Evolutionary conservation across 1,139 yeast species (phyloP), one percentile per base, ranked within the genome.

Genomic region (Candida sp.): DNA sequence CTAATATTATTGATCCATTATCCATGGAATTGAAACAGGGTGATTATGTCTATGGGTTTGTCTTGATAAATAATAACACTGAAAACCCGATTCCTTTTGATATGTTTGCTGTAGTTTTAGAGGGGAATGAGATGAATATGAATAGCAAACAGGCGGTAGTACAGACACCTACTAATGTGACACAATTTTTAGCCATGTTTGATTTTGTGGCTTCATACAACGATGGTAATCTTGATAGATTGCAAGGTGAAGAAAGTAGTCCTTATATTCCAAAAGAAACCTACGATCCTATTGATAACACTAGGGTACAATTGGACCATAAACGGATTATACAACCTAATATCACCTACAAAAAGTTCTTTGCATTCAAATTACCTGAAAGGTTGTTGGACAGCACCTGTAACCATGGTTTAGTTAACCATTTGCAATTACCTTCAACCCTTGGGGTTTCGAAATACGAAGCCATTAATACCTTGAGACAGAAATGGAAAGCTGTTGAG

Each of bases 151-250:
- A 42, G 23, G 36, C 50, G 4, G 35, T 49, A 12, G 50, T 49
- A 8, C 50, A 48, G 36, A 51, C 45, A 22, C 48, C 51, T 3
- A 33, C 44, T 7, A 45, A 45, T 25, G 46, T 49, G 21, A 42
- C 39, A 21, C 40, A 49, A 40, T 68, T 70, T 45, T 54, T 69
- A 22, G 66, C 61, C 41, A 68, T 70, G 75, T 68, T 70, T 49
- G 75, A 70, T 50, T 69, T 68, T 51, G 63, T 62, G 45, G 76
- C 75, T 4, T 66, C 70, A 34, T 70, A 74, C 73, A 68, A 65
- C 44, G 75, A 69, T 45, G 74, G 64, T 0, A 55, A 51, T 42
- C 55, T 68, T 27, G 73, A 68, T 47, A 46, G 69, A 29, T 53
- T 61, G 21, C 48, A 54, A 3, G 53, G 65, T 1, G 72, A 66